Evolutionary conservation across 1,139 yeast genomes (phyloP).

Genomic region (Torulaspora globosa): DNA sequence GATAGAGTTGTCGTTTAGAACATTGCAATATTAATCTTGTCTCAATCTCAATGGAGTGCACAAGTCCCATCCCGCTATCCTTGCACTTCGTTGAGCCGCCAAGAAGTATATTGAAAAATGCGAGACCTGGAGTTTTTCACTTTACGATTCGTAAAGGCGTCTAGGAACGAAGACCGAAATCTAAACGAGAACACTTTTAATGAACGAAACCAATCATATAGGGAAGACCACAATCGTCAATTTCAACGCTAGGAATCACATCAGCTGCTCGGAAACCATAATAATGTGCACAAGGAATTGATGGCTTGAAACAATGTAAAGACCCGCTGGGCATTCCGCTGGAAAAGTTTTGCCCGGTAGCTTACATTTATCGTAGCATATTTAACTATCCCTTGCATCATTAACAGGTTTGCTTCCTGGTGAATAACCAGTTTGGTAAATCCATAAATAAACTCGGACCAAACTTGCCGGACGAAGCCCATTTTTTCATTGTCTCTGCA

Average conservation of each 20-base stretch:
- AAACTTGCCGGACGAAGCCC: slow-evolving; percentile 56
- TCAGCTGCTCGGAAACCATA: neutral
- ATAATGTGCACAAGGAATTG: neutral
- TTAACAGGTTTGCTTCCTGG: slow-evolving; percentile 36
- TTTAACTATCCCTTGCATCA: slow-evolving; percentile 3
- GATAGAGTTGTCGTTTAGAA: neutral
- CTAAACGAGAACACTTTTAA: neutral
- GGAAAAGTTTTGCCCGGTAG: neutral
- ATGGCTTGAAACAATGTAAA: too few relatives aligned
- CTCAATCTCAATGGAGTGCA: too few relatives aligned
- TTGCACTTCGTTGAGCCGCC: neutral
- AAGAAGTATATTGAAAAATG: neutral
- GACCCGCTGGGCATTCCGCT: too few relatives aligned
- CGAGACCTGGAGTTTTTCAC: slow-evolving; percentile 3
- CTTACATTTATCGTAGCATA: slow-evolving; percentile 1
- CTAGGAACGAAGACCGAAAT: slow-evolving; percentile 1
- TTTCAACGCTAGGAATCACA: neutral
- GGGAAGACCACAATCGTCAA: neutral
- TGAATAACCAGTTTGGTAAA: slow-evolving; percentile 71
- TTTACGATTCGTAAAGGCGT: slow-evolving; percentile 1
- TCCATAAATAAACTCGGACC: slow-evolving; percentile 68
- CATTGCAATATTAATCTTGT: neutral
- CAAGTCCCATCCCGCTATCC: neutral
- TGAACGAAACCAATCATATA: slow-evolving; percentile 5
- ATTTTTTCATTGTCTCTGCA: slow-evolving; percentile 49